Evolutionary conservation across 345 rosid species (phyloP).

Genomic region (Syzygium jambos): DNA sequence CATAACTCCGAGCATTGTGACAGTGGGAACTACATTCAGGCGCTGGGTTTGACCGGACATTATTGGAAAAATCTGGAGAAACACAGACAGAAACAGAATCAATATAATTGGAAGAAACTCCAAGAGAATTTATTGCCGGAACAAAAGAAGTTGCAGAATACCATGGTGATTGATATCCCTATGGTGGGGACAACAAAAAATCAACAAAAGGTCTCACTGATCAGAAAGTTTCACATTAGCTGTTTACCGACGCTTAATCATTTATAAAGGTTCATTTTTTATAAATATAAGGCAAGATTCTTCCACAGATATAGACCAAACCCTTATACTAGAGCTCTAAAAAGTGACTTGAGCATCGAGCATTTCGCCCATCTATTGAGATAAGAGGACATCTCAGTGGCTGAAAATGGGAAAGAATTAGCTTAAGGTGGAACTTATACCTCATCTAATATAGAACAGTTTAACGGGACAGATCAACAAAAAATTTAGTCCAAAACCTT

Average conservation of each 20-base stretch:
- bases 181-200: neutral
- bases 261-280: neutral
- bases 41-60: constrained; percentile 14
- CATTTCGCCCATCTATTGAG: neutral
- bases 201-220: neutral
- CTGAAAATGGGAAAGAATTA: neutral
- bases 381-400: neutral
- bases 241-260: neutral
- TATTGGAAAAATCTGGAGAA: neutral
- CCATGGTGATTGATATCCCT: neutral
- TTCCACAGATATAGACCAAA: neutral
- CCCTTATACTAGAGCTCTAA: neutral
- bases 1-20: constrained; percentile 14
- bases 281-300: neutral
- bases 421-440: neutral
- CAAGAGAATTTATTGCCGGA: neutral
- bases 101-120: neutral
- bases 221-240: neutral
- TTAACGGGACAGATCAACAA: neutral
- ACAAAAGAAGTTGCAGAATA: neutral
- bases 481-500: neutral
- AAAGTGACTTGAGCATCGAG: neutral
- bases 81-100: neutral
- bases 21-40: constrained; percentile 15
- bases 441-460: neutral